phyloP scores from a whole-genome alignment of 1,284 basidiomycete genomes.

The Ganoderma resinaceum region DNA sequence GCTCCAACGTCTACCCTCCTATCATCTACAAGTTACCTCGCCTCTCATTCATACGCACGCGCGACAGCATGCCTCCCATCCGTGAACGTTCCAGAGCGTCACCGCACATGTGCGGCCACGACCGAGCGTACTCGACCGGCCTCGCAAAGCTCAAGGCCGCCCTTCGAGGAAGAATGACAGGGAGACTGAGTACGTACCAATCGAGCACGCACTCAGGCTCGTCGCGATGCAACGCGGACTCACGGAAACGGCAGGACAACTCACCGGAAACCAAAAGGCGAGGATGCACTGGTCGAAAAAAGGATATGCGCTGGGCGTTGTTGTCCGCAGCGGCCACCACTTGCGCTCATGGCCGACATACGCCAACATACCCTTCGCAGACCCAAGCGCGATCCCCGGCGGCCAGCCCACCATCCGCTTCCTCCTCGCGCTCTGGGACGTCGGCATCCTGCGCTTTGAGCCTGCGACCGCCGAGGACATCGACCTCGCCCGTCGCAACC shows the following conservation, averaged over 20 bases:
- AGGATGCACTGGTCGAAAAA: neutral
- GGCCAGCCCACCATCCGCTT: neutral
- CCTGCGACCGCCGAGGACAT: neutral
- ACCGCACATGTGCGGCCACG: neutral
- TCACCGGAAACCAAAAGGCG: neutral
- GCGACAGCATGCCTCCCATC: neutral
- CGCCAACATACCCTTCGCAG: slow-evolving; percentile 4
- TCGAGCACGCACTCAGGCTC: neutral
- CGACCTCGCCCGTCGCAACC: slow-evolving; percentile 12
- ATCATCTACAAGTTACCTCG: no score
- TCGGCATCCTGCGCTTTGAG: slow-evolving; percentile 7
- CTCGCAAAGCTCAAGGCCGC: neutral
- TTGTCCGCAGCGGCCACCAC: neutral
- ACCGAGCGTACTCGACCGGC: neutral
- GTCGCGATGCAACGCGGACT: neutral
- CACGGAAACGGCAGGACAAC: neutral
- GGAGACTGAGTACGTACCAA: neutral
- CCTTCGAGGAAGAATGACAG: neutral
- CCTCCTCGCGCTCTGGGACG: slow-evolving; percentile 2
- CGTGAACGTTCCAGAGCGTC: neutral
- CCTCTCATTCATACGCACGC: no score
- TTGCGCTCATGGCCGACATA: neutral
- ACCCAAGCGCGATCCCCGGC: slow-evolving; percentile 10
- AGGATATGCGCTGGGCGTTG: slow-evolving; percentile 7
- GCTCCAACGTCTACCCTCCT: no score